Base-by-base conservation (phyloP, 495 filamentous ascomycete species). In the Penicillium bovifimosum region DNA sequence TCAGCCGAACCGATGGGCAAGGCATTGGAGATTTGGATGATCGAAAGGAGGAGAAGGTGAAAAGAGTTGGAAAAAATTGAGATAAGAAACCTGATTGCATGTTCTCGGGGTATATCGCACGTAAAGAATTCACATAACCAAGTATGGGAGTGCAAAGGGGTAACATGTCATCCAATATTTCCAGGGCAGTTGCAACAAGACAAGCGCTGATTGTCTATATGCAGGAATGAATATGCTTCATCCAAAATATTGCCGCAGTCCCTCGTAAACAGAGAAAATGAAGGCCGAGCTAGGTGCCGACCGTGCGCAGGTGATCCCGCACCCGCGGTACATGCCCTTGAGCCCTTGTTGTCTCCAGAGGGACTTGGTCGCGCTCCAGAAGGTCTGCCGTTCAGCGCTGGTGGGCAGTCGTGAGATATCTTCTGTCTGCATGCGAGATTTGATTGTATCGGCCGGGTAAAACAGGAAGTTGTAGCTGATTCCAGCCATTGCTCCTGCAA, bases 401-500 rank as follows among this genome's bases (percentile, higher is more conserved):
- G 49, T 50, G 5, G 65, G 51, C 0, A 63, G 38, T n/a, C 39
- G 65, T 1, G 61, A 64, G 44, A 92, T 76, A 28, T 90, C 86
- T 41, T 86, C 81, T 0, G 95, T 97, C 68, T 99, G 93, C 85
- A 99, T 95, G 6, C 92, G 81, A 9, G 86, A 91, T 67, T 98
- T 98, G 73, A 98, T 86, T 1, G 93, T 96, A 64, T 98, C 93
- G 35, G 95, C 93, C 0, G 93, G 93, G 68, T 91, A 98, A 75
- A 96, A 96, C 26, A 96, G 65, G 61, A 97, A 96, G 60, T 97
- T 98, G 65, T 97, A 98, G 47, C 80, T 83, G 73, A 97, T 87
- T 39, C 93, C 93, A 16, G 92, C 91, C 11, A 83, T 76, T n/a
- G 91, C 91, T n/a, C 91, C 91, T 11, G 90, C 88, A 9, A 89